phyloP scores from a whole-genome alignment of 768 basidiomycete species.

The Pisolithus microcarpus region DNA sequence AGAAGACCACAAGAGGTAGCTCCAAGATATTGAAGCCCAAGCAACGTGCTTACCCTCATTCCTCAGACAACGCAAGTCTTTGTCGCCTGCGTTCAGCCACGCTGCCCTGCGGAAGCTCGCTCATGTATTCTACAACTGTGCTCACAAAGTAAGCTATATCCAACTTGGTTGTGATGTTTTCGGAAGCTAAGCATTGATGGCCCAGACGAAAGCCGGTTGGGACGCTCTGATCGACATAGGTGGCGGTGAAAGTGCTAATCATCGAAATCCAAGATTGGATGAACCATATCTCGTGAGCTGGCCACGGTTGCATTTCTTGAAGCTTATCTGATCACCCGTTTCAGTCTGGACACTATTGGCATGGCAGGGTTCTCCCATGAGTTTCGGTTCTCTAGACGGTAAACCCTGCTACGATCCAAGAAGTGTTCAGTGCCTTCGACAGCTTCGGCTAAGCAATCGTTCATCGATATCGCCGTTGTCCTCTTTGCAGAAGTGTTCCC shows the following conservation, averaged over 20 bases:
- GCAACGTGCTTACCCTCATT: not conserved
- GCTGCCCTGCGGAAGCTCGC: conserved; percentile 18
- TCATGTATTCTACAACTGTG: conserved; percentile 22
- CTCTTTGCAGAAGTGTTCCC: too few relatives aligned
- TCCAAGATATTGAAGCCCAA: too few relatives aligned
- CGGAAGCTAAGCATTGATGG: conserved; percentile 8
- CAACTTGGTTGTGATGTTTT: not conserved
- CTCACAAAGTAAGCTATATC: conserved; percentile 16
- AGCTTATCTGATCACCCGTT: too few relatives aligned
- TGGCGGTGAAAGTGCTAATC: conserved; percentile 10
- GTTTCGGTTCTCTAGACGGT: too few relatives aligned
- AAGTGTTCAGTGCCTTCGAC: too few relatives aligned
- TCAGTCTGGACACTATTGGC: too few relatives aligned
- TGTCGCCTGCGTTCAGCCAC: conserved; percentile 21
- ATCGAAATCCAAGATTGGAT: conserved; percentile 32
- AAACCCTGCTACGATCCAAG: too few relatives aligned
- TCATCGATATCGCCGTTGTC: conserved; percentile 3
- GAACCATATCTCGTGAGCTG: conserved; percentile 20
- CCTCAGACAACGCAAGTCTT: conserved; percentile 20
- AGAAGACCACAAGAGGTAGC: conserved; percentile 37
- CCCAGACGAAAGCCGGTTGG: conserved; percentile 23
- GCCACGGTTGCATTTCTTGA: too few relatives aligned
- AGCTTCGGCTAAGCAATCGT: too few relatives aligned
- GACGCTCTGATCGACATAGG: conserved; percentile 13
- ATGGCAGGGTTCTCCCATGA: too few relatives aligned